A percentile compares a stretch with the other conserved stretches of the same genome.
phyloP scores from a whole-genome alignment of 1,139 yeast species.

The Kurtzmaniella quercitrusa region DNA sequence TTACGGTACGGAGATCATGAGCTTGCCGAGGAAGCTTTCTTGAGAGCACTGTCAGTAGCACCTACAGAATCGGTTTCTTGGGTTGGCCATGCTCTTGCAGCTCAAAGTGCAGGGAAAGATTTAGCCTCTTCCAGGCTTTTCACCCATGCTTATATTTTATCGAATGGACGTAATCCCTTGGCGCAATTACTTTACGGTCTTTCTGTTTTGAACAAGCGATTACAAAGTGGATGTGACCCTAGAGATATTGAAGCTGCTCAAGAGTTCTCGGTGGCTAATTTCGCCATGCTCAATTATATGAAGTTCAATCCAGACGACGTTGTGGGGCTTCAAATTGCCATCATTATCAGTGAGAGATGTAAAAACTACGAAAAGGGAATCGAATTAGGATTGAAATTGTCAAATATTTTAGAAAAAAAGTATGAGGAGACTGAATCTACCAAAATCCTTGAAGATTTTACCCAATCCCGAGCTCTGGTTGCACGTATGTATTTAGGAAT shows the following conservation, averaged over 20 bases:
- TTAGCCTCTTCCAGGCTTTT: conserved; percentile 52
- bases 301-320: conserved; percentile 62
- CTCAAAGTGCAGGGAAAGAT: conserved; percentile 54
- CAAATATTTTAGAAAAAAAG: conserved; percentile 48
- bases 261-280: conserved; percentile 61
- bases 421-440: conserved; percentile 58
- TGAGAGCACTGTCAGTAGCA: conserved; percentile 73
- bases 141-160: conserved; percentile 72
- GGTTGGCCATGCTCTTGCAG: conserved; percentile 79
- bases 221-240: conserved; percentile 38
- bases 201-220: conserved; percentile 45
- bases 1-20: conserved; percentile 63
- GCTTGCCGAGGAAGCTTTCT: conserved; percentile 70
- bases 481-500: conserved; percentile 68
- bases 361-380: conserved; percentile 55
- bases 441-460: conserved; percentile 44
- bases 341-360: conserved; percentile 66
- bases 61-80: conserved; percentile 80
- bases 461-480: conserved; percentile 59
- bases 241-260: conserved; percentile 57
- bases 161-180: conserved; percentile 69
- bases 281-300: conserved; percentile 71
- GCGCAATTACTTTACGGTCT: conserved; percentile 72
- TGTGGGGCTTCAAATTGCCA: conserved; percentile 57
- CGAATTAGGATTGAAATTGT: conserved; percentile 42